Evolutionary conservation across 768 basidiomycete species (phyloP).

Genomic region (Tulasnella sp.): DNA sequence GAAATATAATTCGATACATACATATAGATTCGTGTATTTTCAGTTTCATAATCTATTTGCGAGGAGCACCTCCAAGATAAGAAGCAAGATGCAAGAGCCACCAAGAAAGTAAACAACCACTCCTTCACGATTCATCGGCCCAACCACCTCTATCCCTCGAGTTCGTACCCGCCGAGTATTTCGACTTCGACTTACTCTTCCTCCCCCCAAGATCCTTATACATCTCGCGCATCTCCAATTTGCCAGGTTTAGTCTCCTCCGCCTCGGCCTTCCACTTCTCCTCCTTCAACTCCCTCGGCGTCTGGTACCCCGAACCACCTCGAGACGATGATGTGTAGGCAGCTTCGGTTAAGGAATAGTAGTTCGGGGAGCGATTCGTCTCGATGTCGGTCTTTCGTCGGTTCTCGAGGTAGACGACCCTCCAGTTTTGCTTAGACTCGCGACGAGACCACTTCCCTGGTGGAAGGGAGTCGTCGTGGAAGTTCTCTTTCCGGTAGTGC

Average conservation of each 20-base stretch:
- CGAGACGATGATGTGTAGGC: slow-evolving; percentile 29
- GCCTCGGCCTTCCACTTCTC: slow-evolving; percentile 58
- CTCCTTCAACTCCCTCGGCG: slow-evolving; percentile 66
- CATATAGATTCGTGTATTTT: too few species aligned
- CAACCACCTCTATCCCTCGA: slow-evolving; percentile 73
- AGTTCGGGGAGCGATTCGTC: slow-evolving; percentile 21
- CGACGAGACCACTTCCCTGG: slow-evolving; percentile 84
- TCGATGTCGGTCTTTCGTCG: slow-evolving; percentile 22
- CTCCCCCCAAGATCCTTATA: slow-evolving; percentile 86
- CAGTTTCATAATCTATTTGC: too few species aligned
- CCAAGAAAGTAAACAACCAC: too few species aligned
- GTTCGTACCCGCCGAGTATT: slow-evolving; percentile 44
- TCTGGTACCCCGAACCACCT: slow-evolving; percentile 53
- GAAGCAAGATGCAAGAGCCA: too few species aligned
- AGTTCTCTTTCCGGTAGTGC: slow-evolving; percentile 76
- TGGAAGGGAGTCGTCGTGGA: slow-evolving; percentile 67
- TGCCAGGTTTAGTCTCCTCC: slow-evolving; percentile 45
- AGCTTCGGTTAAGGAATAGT: background rate
- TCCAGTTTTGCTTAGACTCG: slow-evolving; percentile 90
- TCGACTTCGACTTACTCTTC: slow-evolving; percentile 63
- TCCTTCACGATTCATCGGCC: slow-evolving; percentile 31
- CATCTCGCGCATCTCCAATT: slow-evolving; percentile 78
- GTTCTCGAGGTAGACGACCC: slow-evolving; percentile 6
- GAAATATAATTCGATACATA: too few species aligned
- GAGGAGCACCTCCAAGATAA: too few species aligned